A percentile compares a stretch with the other conserved stretches of the same genome.
phyloP scores from a whole-genome alignment of 208 protist genomes.

The Leishmania guyanensis region DNA sequence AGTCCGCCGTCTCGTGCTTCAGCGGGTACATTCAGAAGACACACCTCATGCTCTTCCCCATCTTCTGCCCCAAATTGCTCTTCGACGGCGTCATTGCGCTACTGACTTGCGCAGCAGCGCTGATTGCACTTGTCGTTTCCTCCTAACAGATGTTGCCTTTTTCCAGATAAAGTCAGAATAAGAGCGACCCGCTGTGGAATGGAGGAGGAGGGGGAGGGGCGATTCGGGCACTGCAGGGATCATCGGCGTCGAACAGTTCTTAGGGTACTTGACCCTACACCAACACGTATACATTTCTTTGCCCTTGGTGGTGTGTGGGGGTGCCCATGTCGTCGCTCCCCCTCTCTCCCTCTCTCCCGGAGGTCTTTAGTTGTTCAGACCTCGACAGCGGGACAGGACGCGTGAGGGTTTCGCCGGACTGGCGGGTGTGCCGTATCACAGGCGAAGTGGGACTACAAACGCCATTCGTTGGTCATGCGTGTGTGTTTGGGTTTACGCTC shows the following conservation, averaged over 20 bases:
- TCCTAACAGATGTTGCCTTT: neutral
- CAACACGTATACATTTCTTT: neutral
- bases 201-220: neutral
- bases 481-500: neutral
- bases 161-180: too few species aligned
- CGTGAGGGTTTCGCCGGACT: neutral
- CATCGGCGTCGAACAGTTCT: neutral
- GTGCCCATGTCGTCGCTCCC: neutral
- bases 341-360: conserved; percentile 5
- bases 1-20: conserved; percentile 53
- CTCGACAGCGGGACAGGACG: neutral
- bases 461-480: neutral
- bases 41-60: conserved; percentile 87
- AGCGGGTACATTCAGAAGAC: conserved; percentile 69
- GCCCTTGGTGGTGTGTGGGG: neutral
- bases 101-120: conserved; percentile 24
- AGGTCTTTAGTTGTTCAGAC: neutral
- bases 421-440: neutral
- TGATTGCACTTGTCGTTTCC: neutral
- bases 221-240: neutral
- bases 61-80: conserved; percentile 84
- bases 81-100: conserved; percentile 62
- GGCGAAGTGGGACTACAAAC: neutral
- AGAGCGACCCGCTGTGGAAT: neutral
- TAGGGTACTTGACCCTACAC: neutral